Evolutionary conservation across 306 rosid species (phyloP), one percentile per base, ranked within the genome.

Genomic region (Amphicarpaea edgeworthii): DNA sequence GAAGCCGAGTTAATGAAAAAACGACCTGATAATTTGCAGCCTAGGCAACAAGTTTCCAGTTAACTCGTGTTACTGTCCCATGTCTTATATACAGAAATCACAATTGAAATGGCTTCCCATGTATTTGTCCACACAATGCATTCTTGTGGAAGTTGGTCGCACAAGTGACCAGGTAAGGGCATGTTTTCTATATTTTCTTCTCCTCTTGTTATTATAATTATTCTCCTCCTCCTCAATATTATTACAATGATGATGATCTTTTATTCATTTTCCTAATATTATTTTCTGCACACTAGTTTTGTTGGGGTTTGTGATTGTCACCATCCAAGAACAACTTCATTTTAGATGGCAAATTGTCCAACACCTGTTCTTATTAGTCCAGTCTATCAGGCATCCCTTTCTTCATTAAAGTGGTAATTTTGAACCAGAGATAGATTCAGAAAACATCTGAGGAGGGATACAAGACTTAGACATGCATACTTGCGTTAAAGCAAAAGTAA

Each of bases 1-100:
- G 98, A 93, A 83, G 83, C 79, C 15, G 96, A 91, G 82, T 77
- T 87, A 72, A 46, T 89, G 59, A 79, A 80, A 51, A 86, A 65
- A 66, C 77, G 41, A 47, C 82, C 34, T 14, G 57, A 79, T 65
- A 73, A 69, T 28, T 49, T 58, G 80, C 68, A 60, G 72, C 78
- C 90, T 38, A 86, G 87, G 83, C 86, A 28, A 60, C 87, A 82
- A 70, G 85, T 57, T 86, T 81, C 96, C 79, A 66, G 86, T 79
- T 89, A 80, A 85, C 73, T 55, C 26, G 73, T 67, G 80, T 70
- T 72, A 26, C 73, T 77, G 45, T 62, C 60, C 47, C 47, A 74
- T 57, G 61, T 51, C 85, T 47, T 70, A 45, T 49, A 73, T 69
- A 73, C 79, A 68, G 84, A 59, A 59, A 78, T 69, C 78, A 82